Percentiles rank a stretch among this genome's conserved stretches.
These are phyloP conservation scores for Talaromyces adpressus DNA, from an alignment of 495 filamentous ascomycete species.

Conservation along the genomic window DNA sequence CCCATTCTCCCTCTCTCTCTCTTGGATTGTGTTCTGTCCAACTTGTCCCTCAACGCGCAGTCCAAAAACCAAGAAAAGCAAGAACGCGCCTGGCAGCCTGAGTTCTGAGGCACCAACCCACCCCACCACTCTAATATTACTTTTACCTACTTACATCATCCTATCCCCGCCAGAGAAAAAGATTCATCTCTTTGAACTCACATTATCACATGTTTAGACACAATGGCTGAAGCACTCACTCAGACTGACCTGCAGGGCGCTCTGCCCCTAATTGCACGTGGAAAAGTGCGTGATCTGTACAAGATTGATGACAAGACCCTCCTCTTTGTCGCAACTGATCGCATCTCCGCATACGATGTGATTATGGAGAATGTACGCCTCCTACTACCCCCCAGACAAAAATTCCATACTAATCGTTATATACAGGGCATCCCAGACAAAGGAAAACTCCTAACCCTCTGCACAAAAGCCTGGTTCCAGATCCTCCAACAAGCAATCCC, in stretches of 20 bases:
- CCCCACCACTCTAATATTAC: neutral
- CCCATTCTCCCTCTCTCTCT: neutral
- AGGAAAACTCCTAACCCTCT: constrained; percentile 75
- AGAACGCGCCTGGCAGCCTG: neutral
- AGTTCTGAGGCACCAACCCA: neutral
- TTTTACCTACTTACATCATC: no score
- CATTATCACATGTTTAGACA: constrained; percentile 9
- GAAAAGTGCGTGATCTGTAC: constrained; percentile 84
- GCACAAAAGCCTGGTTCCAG: constrained; percentile 81
- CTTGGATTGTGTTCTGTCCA: neutral
- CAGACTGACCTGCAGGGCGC: constrained; percentile 45
- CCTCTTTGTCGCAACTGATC: constrained; percentile 84
- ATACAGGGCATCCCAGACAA: constrained; percentile 71
- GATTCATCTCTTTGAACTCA: neutral
- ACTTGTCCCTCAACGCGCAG: neutral
- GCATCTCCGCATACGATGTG: constrained; percentile 93
- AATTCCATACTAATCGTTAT: neutral
- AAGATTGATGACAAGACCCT: constrained; percentile 66
- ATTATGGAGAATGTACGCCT: constrained; percentile 69
- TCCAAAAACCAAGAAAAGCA: neutral
- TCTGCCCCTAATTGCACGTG: constrained; percentile 50
- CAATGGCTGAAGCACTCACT: constrained; percentile 43
- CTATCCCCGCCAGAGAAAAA: neutral
- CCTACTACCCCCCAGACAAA: neutral
- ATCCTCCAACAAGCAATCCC: constrained; percentile 61